Percentiles rank a stretch among this genome's conserved stretches.
Conservation (phyloP, 2,329 filamentous ascomycete species). For the Aspergillus oerlinghausenensis region DNA sequence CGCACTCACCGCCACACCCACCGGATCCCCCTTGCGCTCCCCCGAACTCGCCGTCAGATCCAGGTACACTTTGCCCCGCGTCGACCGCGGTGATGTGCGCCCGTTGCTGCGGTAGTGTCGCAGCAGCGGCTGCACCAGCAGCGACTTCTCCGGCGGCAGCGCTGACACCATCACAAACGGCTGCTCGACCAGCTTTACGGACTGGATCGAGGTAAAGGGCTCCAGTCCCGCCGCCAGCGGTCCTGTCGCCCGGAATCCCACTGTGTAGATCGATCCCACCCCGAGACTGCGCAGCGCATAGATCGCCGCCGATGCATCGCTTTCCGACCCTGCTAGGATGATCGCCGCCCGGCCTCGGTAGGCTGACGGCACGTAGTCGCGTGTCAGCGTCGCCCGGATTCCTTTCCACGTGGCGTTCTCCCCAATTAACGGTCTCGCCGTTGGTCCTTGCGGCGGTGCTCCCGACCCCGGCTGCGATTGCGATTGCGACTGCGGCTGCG, state of each 20-base stretch:
- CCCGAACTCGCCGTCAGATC: slow-evolving; percentile 64
- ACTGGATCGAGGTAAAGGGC: slow-evolving; percentile 65
- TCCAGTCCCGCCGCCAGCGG: slow-evolving; percentile 62
- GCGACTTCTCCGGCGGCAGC: slow-evolving; percentile 70
- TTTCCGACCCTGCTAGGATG: slow-evolving; percentile 66
- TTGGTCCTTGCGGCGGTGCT: background rate
- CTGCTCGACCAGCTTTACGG: slow-evolving; percentile 71
- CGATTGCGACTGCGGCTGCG: too few species aligned
- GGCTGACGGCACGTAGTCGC: slow-evolving; percentile 76
- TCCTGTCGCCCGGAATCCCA: slow-evolving; percentile 64
- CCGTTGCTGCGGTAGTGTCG: slow-evolving; percentile 60
- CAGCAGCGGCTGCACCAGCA: slow-evolving; percentile 71
- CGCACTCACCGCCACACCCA: slow-evolving; percentile 64
- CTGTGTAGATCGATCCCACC: slow-evolving; percentile 75
- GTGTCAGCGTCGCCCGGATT: slow-evolving; percentile 73
- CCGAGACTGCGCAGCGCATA: slow-evolving; percentile 73
- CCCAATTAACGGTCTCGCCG: slow-evolving; percentile 55
- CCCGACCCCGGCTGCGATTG: too few species aligned
- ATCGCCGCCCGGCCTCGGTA: slow-evolving; percentile 73
- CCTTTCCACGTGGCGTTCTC: slow-evolving; percentile 85
- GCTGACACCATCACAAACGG: slow-evolving; percentile 81
- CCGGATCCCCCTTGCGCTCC: slow-evolving; percentile 63
- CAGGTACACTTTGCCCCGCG: slow-evolving; percentile 66
- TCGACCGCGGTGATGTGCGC: slow-evolving; percentile 30
- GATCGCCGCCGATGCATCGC: slow-evolving; percentile 72